Evolutionary conservation across 441 rosid species (phyloP), one percentile per base, ranked within the genome.

Genomic region (Corymbia citriodora): DNA sequence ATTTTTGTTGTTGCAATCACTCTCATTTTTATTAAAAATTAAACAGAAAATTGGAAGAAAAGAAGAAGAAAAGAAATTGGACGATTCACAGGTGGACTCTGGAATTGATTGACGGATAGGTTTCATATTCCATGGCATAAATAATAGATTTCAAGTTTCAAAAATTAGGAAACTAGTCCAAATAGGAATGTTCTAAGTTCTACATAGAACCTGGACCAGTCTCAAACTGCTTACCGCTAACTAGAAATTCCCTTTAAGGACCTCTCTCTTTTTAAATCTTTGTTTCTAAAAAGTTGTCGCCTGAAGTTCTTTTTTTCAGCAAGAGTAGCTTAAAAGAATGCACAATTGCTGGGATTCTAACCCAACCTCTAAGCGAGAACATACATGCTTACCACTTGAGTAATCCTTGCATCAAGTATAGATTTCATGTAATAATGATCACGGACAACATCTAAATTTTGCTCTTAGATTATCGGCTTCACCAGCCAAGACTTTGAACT

Each of bases 1-100:
- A 63, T 63, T 63, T 63, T 63, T 14, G 72, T 13, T 63, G 33
- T 14, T 29, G n/a, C 0, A 1, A 7, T 63, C 5, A 29, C 19
- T 63, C 33, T 29, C 70, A 63, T 63, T 29, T 63, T 63, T 33
- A 33, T 63, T 63, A 33, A 63, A 63, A 63, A 63, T 63, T 4
- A 29, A 63, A 63, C 18, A 63, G 14, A 63, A 14, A 63, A n/a
- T n/a, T 5, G 1, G 5, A 1, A 5, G 0, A 1, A 3, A 27
- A 6, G 6, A 9, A 4, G 2, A 9, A 1, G 1, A 57, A 10
- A 10, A 57, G 29, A 59, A 59, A 59, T 59, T 1, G 0, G 6
- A 12, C 0, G 0, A 4, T 57, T 21, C 6, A 27, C 0, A 10
- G 0, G 10, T 59, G 23, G 63, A 4, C 29, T 59, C 23, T 59